Evolutionary conservation across 495 filamentous ascomycete species (phyloP), one percentile per base, ranked within the genome.

Genomic region (Aspergillus saccharolyticus): DNA sequence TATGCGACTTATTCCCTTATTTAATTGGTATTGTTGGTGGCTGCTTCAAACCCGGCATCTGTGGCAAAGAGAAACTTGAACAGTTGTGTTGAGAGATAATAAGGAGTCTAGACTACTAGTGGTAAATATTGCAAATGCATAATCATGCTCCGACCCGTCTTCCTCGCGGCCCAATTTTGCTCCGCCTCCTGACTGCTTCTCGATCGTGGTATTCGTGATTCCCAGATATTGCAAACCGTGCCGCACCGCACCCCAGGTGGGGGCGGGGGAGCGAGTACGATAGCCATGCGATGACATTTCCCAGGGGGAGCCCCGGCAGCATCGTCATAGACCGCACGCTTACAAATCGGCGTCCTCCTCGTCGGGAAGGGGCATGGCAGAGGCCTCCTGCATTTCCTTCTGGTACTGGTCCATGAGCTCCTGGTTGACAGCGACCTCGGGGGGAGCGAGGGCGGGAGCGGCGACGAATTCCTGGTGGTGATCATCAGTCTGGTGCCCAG

Each of bases 391-490:
- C 89, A 99, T 96, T 82, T 99, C 94, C 71, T 85, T 76, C 72
- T 86, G 75, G 83, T 96, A 96, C 76, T 89, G 78, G 57, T 82
- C 75, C 65, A 97, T 82, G 58, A 96, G 86, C 19, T 79, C 80
- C 69, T 87, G 78, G 76, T 97, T 89, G 75, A 99, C 89, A 61
- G 82, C 75, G 59, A 91, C 91, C 71, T 92, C 91, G 39, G 95
- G 91, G 56, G 95, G 95, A 62, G 91, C 93, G 57, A 99, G 86
- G 62, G 95, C 95, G 49, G 89, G 88, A 52, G 89, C 91, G 58
- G 95, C 95, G 61, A 97, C 94, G 73, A 99, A 97, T 77, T 99
- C 95, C 91, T 96, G 66, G 7, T 57, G 30, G 18, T 14, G 16
- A 42, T 48, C 56, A 60, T 64, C 59, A 57, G 47, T 43, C 51